Conservation (phyloP, 2,329 filamentous ascomycete species). For the Cordyceps farinosa region DNA sequence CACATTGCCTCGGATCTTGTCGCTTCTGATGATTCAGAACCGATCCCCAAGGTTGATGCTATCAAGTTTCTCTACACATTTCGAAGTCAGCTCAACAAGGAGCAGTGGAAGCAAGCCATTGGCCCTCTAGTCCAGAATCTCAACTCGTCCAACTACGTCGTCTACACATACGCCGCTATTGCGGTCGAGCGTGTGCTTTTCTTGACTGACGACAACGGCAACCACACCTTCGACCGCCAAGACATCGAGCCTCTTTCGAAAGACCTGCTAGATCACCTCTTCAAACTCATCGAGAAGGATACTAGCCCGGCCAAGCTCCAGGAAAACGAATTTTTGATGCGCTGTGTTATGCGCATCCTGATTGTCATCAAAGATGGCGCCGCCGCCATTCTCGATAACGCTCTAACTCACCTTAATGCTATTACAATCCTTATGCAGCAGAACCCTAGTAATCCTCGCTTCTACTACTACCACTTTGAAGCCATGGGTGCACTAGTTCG, state of each 20-base stretch:
- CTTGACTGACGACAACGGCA: conserved; percentile 70
- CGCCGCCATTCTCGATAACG: conserved; percentile 66
- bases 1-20: conserved; percentile 88
- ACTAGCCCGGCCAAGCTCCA: conserved; percentile 86
- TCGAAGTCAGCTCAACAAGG: conserved; percentile 86
- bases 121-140: conserved; percentile 88
- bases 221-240: conserved; percentile 73
- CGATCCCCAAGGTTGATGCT: conserved; percentile 92
- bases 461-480: conserved; percentile 99
- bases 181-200: conserved; percentile 91
- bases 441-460: conserved; percentile 95
- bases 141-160: conserved; percentile 86
- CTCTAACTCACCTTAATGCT: conserved; percentile 78
- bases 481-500: conserved; percentile 81
- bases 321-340: conserved; percentile 98
- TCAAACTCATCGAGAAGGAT: conserved; percentile 85
- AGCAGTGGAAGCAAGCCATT: conserved; percentile 88
- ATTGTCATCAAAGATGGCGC: conserved; percentile 88
- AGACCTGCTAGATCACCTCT: conserved; percentile 83
- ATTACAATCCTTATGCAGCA: conserved; percentile 90
- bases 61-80: conserved; percentile 98
- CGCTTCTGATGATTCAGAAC: conserved; percentile 63
- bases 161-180: conserved; percentile 96
- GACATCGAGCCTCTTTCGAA: conserved; percentile 80
- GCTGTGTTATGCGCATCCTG: conserved; percentile 94